Conservation (phyloP, 495 filamentous ascomycete genomes). For the Aspergillus avenaceus region DNA sequence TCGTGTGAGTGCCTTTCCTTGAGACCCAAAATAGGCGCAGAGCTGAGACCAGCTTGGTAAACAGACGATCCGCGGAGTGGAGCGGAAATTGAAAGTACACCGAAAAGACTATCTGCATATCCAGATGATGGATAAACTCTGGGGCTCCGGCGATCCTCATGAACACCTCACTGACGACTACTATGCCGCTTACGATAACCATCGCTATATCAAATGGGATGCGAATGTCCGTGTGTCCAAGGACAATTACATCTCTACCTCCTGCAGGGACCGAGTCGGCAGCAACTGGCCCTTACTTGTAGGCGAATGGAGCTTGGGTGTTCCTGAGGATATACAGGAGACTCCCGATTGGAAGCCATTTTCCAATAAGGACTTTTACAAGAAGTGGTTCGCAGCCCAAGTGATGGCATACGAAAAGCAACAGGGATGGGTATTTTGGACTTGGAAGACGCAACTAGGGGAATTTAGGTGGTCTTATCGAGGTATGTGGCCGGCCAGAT, state of each 20-base stretch:
- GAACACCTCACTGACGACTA: slow-evolving; percentile 33
- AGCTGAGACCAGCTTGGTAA: background rate
- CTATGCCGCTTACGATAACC: slow-evolving; percentile 48
- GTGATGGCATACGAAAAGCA: slow-evolving; percentile 53
- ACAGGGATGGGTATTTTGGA: slow-evolving; percentile 61
- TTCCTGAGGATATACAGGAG: slow-evolving; percentile 41
- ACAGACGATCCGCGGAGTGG: slow-evolving; percentile 44
- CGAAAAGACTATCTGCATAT: slow-evolving; percentile 44
- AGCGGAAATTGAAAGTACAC: slow-evolving; percentile 30
- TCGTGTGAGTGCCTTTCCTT: slow-evolving; percentile 12
- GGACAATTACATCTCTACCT: slow-evolving; percentile 42
- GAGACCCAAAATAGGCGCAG: background rate
- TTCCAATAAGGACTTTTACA: slow-evolving; percentile 49
- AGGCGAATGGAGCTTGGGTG: slow-evolving; percentile 54
- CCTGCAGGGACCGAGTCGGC: slow-evolving; percentile 47
- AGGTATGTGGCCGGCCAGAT: slow-evolving; percentile 19
- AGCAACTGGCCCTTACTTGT: slow-evolving; percentile 47
- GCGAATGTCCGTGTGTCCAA: slow-evolving; percentile 33
- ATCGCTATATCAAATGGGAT: slow-evolving; percentile 54
- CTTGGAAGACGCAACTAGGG: slow-evolving; percentile 54
- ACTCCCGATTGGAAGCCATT: slow-evolving; percentile 40
- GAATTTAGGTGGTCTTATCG: slow-evolving; percentile 61
- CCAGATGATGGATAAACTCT: slow-evolving; percentile 52
- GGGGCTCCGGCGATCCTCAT: slow-evolving; percentile 49
- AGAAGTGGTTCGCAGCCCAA: slow-evolving; percentile 58